Evolutionary conservation across 2,329 filamentous ascomycete species (phyloP), one percentile per base, ranked within the genome.

Genomic region (Microdochium nivale): DNA sequence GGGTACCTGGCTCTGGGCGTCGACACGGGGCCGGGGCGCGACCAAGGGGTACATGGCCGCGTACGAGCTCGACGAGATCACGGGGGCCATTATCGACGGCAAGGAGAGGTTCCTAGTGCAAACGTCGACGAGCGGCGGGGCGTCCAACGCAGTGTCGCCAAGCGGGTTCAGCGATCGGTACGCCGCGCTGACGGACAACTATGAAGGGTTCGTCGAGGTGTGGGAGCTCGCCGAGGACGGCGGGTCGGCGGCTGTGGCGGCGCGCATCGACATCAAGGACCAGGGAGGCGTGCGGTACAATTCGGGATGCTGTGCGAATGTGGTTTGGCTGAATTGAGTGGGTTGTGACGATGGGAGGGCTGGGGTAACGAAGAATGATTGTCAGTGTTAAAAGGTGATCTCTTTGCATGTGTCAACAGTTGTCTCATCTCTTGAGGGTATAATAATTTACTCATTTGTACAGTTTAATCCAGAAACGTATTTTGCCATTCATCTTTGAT

Each of bases 141-240:
- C 58, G 11, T 65, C 67, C 11, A 70, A 70, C 49, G 62, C 64
- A 1, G 61, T 70, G 4, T 53, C 62, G 1, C 60, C 67, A 2
- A 61, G 62, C 24, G 55, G 53, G 7, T 69, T 67, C 47, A 60
- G 60, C 37, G 66, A 70, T 32, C 54, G 59, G 7, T 59, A 65
- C 48, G 64, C 64, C 9, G 64, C 61, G 0, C 54, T 69, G 33
- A 66, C 67, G 3, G 66, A 70, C 43, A 66, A 63, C 51, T 63
- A 58, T n/a, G 60, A 57, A 2, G 63, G 65, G 21, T 67, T 66
- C 48, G 51, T 70, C 7, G 60, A 70, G 56, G 56, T 70, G 9
- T 69, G 65, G 67, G 59, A 66, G 54, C 56, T 65, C 27, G 52
- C 53, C 1, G 56, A 53, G 2, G 55, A 59, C 43, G 54, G 21